Evolutionary conservation across 73 alveolate species (phyloP).

Genomic region (Stentor roeselii): DNA sequence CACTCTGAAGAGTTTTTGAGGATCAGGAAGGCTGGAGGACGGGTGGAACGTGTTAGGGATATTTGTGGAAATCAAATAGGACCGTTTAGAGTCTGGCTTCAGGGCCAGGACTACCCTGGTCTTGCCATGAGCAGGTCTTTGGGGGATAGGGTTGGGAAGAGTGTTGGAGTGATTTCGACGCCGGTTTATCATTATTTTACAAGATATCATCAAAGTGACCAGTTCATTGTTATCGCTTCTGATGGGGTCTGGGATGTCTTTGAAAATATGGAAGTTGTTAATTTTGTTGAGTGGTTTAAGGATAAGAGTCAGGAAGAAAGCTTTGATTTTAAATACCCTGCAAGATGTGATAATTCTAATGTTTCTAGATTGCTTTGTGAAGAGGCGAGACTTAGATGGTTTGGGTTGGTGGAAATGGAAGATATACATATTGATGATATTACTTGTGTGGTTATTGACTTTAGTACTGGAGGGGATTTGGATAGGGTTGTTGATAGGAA

Average conservation of each 20-base stretch:
- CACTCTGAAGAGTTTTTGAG: conserved; percentile 63
- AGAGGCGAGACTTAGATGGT: background rate
- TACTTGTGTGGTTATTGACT: background rate
- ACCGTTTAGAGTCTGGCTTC: conserved; percentile 95
- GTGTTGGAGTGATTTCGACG: conserved; percentile 77
- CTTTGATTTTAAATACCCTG: background rate
- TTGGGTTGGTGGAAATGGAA: background rate
- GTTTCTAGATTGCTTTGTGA: conserved; percentile 8
- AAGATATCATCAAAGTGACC: background rate
- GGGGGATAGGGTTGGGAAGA: conserved; percentile 87
- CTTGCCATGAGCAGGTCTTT: conserved; percentile 95
- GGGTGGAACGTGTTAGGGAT: conserved; percentile 53
- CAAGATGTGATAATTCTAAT: background rate
- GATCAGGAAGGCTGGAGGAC: conserved; percentile 63
- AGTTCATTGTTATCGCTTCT: background rate
- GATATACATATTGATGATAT: background rate
- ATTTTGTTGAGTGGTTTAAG: background rate
- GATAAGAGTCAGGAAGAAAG: background rate
- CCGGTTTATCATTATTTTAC: conserved; percentile 30
- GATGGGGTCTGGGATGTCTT: conserved; percentile 12
- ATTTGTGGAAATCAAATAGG: conserved; percentile 76
- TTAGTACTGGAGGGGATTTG: background rate
- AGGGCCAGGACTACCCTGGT: conserved; percentile 91
- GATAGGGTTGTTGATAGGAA: too few species aligned
- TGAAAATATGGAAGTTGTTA: background rate